These are phyloP conservation scores for Saprolegnia diclina DNA, from an alignment of 352 stramenopile genomes.

Conservation along the genomic window DNA sequence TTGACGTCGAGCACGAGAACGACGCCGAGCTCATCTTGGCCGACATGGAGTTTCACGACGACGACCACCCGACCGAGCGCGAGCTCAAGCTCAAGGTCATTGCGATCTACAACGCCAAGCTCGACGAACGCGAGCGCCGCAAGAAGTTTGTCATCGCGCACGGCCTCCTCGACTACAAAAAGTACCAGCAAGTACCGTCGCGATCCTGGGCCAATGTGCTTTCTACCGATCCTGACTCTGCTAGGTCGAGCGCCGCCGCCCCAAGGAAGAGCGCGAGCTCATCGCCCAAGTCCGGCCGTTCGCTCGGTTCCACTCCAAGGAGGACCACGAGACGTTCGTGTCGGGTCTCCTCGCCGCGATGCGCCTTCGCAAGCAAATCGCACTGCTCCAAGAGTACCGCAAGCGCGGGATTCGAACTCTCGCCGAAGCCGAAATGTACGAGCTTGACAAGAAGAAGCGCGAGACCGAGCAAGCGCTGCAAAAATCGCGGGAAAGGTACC, in stretches of 20 bases:
- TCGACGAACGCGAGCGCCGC: conserved; percentile 89
- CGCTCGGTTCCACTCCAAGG: conserved; percentile 89
- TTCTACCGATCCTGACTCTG: too few species aligned
- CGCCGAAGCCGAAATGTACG: conserved; percentile 92
- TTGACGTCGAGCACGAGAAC: conserved; percentile 98
- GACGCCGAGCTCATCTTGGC: conserved; percentile 94
- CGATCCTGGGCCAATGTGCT: too few species aligned
- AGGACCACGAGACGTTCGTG: conserved; percentile 93
- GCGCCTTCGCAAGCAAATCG: conserved; percentile 93
- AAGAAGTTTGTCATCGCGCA: conserved; percentile 90
- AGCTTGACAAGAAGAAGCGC: conserved; percentile 91
- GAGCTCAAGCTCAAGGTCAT: conserved; percentile 95
- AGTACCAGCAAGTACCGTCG: conserved; percentile 66
- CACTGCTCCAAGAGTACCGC: conserved; percentile 94
- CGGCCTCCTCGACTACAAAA: conserved; percentile 91
- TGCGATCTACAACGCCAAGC: conserved; percentile 95
- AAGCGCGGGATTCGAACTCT: conserved; percentile 92
- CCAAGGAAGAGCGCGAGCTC: conserved; percentile 94
- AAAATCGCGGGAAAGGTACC: conserved; percentile 72
- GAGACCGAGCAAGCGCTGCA: conserved; percentile 87
- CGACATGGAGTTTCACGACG: conserved; percentile 94
- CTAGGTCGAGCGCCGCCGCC: conserved; percentile 71
- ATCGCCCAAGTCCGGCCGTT: conserved; percentile 92
- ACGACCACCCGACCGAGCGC: conserved; percentile 81
- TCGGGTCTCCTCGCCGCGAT: conserved; percentile 87